Percentiles rank a stretch among this genome's conserved stretches.
Conservation (phyloP, 1,284 basidiomycete genomes). For the Puccinia polysora region DNA sequence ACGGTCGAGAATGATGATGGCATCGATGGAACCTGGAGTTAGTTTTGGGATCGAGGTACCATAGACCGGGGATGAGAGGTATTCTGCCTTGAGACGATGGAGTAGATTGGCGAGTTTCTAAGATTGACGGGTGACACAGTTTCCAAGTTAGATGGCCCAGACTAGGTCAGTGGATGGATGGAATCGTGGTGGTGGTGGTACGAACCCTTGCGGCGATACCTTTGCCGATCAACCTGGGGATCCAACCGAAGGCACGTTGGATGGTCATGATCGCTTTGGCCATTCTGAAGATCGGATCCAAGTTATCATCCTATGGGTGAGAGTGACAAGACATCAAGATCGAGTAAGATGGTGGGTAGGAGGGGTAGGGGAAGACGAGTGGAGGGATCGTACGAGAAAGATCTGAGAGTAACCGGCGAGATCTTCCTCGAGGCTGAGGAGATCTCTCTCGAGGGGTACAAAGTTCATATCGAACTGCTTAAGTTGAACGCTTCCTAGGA, state of each 20-base stretch:
- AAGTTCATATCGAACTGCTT: constrained; percentile 86
- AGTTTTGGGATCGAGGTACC: constrained; percentile 44
- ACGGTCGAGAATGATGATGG: constrained; percentile 81
- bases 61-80: constrained; percentile 45
- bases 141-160: constrained; percentile 13
- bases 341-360: too few species aligned
- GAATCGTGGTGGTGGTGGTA: constrained; percentile 43
- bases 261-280: constrained; percentile 78
- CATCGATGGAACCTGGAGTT: constrained; percentile 63
- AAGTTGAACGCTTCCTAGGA: constrained; percentile 79
- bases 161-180: not conserved
- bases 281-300: constrained; percentile 81
- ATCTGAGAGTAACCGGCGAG: constrained; percentile 58
- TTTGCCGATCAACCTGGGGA: constrained; percentile 88
- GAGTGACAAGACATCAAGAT: constrained; percentile 41
- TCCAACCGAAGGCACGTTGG: constrained; percentile 79
- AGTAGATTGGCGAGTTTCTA: constrained; percentile 75
- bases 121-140: not conserved
- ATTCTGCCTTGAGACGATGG: constrained; percentile 58
- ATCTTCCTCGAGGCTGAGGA: constrained; percentile 79
- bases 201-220: constrained; percentile 80
- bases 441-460: constrained; percentile 83
- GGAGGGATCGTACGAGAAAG: constrained; percentile 31
- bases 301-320: constrained; percentile 92
- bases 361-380: not conserved